These are phyloP conservation scores for Hyaloscypha variabilis DNA, from an alignment of 495 filamentous ascomycete species.

Conservation along the genomic window DNA sequence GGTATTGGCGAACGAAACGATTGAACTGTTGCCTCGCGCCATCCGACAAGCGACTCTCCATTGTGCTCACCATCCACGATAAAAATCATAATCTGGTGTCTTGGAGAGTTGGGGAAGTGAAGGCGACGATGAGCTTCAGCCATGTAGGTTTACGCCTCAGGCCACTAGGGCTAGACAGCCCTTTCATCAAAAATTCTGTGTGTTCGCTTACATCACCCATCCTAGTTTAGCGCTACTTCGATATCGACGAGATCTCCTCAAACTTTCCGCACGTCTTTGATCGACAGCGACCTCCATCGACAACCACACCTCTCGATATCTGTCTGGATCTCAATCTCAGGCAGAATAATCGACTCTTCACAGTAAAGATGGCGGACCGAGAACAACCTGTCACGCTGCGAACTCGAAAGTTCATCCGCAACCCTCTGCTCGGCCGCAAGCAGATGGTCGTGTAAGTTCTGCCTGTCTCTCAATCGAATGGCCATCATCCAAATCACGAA, in stretches of 20 bases:
- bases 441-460: slow-evolving; percentile 99
- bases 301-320: slow-evolving; percentile 21
- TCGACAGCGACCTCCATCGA: slow-evolving; percentile 32
- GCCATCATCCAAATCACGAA: background rate
- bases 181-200: slow-evolving; percentile 7
- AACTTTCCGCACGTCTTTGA: slow-evolving; percentile 16
- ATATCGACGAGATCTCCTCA: slow-evolving; percentile 12
- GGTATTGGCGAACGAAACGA: slow-evolving; percentile 63
- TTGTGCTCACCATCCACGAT: slow-evolving; percentile 18
- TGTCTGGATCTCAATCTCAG: slow-evolving; percentile 30
- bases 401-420: slow-evolving; percentile 99
- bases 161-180: slow-evolving; percentile 14
- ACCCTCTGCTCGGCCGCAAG: slow-evolving; percentile 96
- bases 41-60: slow-evolving; percentile 22
- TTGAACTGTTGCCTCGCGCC: slow-evolving; percentile 34
- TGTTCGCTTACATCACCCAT: slow-evolving; percentile 13
- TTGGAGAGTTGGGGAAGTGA: background rate
- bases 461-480: slow-evolving; percentile 8
- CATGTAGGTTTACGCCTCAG: background rate
- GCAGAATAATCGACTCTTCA: slow-evolving; percentile 22
- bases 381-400: slow-evolving; percentile 88
- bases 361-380: slow-evolving; percentile 83
- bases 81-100: slow-evolving; percentile 23
- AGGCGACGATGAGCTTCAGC: background rate
- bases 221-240: slow-evolving; percentile 23